Percentiles rank a stretch among this genome's conserved stretches.
These are phyloP conservation scores for Saccharomycopsis javanensis DNA, from an alignment of 805 yeast genomes.

Conservation along the genomic window DNA sequence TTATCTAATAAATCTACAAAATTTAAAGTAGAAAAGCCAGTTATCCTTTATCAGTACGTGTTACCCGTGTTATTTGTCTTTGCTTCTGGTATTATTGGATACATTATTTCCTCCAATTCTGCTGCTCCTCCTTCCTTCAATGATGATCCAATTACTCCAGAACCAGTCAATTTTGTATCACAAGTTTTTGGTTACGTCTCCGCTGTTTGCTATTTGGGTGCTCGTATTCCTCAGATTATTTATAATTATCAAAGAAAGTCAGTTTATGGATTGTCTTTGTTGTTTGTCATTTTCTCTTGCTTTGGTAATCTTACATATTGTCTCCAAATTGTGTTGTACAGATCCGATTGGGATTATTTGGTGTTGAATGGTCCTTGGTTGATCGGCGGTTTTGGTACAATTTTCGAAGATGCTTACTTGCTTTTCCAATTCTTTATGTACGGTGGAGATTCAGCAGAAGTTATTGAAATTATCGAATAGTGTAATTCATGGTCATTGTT, in stretches of 20 bases:
- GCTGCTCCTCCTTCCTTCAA: conserved; percentile 26
- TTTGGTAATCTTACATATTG: conserved; percentile 72
- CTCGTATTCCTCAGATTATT: conserved; percentile 75
- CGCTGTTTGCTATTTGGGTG: conserved; percentile 60
- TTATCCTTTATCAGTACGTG: conserved; percentile 40
- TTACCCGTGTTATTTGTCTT: conserved; percentile 55
- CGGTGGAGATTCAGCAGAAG: conserved; percentile 26
- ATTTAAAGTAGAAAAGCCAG: conserved; percentile 11
- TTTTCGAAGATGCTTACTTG: conserved; percentile 57
- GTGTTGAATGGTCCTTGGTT: conserved; percentile 64
- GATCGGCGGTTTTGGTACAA: conserved; percentile 70
- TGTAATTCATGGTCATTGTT: no score
- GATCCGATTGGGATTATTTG: conserved; percentile 53
- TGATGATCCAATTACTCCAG: conserved; percentile 21
- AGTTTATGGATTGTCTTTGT: conserved; percentile 76
- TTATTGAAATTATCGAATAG: conserved; percentile 14
- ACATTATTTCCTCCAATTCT: conserved; percentile 30
- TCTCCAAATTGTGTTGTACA: conserved; percentile 56
- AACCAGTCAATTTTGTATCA: conserved; percentile 37
- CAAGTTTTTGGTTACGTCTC: conserved; percentile 63
- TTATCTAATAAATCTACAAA: not conserved
- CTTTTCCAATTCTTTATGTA: conserved; percentile 61
- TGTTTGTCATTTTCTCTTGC: conserved; percentile 65
- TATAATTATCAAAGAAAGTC: conserved; percentile 73
- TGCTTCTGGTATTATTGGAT: conserved; percentile 55